phyloP scores from a whole-genome alignment of 345 rosid genomes.

The Acer saccharum region DNA sequence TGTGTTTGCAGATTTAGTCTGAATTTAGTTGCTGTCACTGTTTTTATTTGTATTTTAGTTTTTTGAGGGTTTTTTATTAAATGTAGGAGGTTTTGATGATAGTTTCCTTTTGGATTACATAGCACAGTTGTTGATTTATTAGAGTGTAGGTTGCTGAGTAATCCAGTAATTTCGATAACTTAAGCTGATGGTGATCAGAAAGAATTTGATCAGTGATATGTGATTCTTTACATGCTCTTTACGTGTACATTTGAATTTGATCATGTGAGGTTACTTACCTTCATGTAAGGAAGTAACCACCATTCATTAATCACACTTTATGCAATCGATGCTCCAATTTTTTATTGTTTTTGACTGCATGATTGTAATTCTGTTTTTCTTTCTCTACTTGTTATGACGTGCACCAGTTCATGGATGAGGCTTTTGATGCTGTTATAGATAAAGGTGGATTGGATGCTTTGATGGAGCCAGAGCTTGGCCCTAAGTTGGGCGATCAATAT shows the following conservation, averaged over 20 bases:
- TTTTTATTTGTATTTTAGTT: background rate
- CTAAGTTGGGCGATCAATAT: constrained; percentile 70
- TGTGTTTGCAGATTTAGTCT: background rate
- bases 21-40: background rate
- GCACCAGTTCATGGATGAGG: constrained; percentile 57
- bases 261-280: too few species aligned
- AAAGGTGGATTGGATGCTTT: constrained; percentile 98
- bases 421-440: constrained; percentile 73
- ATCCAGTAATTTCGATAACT: too few species aligned
- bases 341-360: constrained; percentile 1
- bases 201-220: too few species aligned
- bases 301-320: background rate
- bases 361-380: background rate
- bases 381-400: constrained; percentile 5
- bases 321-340: constrained; percentile 3
- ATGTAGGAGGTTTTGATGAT: too few species aligned
- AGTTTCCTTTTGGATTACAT: too few species aligned
- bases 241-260: too few species aligned
- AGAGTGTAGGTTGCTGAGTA: too few species aligned
- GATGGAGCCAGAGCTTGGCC: constrained; percentile 90
- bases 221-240: too few species aligned
- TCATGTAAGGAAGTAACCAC: background rate
- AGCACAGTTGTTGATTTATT: too few species aligned
- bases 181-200: too few species aligned
- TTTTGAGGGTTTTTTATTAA: background rate